Base-by-base conservation (phyloP, 148 eudicot genomes). In the Chenopodium formosanum region DNA sequence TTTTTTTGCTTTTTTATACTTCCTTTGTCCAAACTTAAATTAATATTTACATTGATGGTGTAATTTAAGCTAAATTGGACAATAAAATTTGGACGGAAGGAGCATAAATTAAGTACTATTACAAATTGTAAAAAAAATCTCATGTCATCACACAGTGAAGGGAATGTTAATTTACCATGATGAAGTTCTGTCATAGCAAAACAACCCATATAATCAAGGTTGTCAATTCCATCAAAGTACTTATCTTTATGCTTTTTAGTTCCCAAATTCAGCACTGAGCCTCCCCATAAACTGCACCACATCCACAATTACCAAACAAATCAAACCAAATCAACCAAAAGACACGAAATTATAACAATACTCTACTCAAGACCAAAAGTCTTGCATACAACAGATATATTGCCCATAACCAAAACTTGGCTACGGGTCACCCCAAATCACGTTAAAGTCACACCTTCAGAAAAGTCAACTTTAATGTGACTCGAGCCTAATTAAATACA, bases 131-230 rank as follows among this genome's bases (percentile, higher is more conserved):
- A 11, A 50, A 47, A 9, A 50, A 2, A 2, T 3, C 12, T 50
- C 14, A 50, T 13, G 14, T 4, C 62, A 56, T 19, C 19, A 14
- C 7, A 56, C 7, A 56, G 0, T 12, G 9, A 46, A 56, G 63
- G 19, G 9, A 72, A 34, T 80, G 17, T 32, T 20, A 6, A 32
- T 80, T 80, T 88, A 95, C 98, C 98, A 56, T 95, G 98, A 87
- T 95, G 93, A 75, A 95, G 97, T 82, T 95, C 98, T 1, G 98
- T 95, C 98, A 95, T 95, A 9, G 98, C 98, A 79, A 95, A 95
- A 85, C 98, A 95, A 63, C 98, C 98, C 76, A 90, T 86, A 78
- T 92, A 95, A 73, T 95, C 96, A 85, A 95, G 77, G 77, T 91
- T 95, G 87, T 95, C 98, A 83, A 95, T 95, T 31, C 94, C 98